Evolutionary conservation across 257 asterid genomes (phyloP).

Genomic region (Penstemon davidsonii): DNA sequence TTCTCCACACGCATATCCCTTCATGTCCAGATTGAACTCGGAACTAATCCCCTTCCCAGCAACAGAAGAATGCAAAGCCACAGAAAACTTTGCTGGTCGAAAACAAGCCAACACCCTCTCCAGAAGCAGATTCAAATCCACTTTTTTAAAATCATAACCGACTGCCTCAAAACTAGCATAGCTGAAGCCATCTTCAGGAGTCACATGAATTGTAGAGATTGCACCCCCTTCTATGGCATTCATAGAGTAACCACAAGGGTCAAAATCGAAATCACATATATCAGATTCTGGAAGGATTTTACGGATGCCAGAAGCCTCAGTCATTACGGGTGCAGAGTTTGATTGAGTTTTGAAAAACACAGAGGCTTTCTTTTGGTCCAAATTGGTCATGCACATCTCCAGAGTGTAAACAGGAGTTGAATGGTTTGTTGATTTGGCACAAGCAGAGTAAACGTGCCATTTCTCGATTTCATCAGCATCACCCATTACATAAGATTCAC

Average conservation of each 20-base stretch:
- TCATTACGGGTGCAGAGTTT: slow-evolving; percentile 54
- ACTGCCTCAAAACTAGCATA: slow-evolving; percentile 64
- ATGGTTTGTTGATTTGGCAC: slow-evolving; percentile 25
- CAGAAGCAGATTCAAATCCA: slow-evolving; percentile 25
- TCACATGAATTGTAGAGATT: slow-evolving; percentile 52
- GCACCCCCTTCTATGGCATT: slow-evolving; percentile 52
- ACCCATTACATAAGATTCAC: slow-evolving; percentile 36
- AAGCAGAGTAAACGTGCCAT: slow-evolving; percentile 62
- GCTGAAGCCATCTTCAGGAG: slow-evolving; percentile 68
- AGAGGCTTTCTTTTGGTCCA: slow-evolving; percentile 44
- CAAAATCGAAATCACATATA: slow-evolving; percentile 61
- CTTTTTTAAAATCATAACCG: slow-evolving; percentile 29
- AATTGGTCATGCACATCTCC: slow-evolving; percentile 63
- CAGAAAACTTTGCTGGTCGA: slow-evolving; percentile 33
- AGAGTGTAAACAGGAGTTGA: slow-evolving; percentile 37
- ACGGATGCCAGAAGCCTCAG: slow-evolving; percentile 51
- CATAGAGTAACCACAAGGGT: slow-evolving; percentile 74
- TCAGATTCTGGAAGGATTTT: slow-evolving; percentile 48
- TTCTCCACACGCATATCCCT: slow-evolving; percentile 34
- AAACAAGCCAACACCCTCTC: slow-evolving; percentile 39
- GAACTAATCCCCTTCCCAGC: slow-evolving; percentile 21
- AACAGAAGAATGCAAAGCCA: slow-evolving; percentile 30
- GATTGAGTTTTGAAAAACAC: slow-evolving; percentile 44
- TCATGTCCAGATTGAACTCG: slow-evolving; percentile 22
- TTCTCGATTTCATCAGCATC: slow-evolving; percentile 33